Evolutionary conservation across 2,329 filamentous ascomycete genomes (phyloP).

Genomic region (Dendryphion nanum): DNA sequence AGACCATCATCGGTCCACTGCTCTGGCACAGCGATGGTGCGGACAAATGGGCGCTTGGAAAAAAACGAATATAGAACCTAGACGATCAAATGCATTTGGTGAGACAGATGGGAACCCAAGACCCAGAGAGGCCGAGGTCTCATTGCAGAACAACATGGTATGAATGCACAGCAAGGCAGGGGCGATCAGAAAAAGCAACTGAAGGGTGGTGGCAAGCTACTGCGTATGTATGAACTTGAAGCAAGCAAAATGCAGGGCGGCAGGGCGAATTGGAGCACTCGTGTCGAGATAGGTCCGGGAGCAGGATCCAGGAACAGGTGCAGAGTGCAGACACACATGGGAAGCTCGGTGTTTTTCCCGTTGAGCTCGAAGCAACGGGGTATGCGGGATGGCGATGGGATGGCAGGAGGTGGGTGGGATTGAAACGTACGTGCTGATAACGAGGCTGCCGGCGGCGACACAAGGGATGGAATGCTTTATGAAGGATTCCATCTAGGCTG

Average conservation of each 20-base stretch:
- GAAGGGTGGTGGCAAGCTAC: background rate
- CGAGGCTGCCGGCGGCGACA: slow-evolving; percentile 1
- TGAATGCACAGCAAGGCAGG: no score
- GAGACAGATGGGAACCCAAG: no score
- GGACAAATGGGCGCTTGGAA: no score
- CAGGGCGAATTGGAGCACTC: background rate
- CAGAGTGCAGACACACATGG: background rate
- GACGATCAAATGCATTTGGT: no score
- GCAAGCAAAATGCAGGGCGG: background rate
- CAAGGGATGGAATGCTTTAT: background rate
- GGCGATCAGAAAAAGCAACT: background rate
- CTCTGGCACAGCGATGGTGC: no score
- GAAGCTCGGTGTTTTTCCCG: background rate
- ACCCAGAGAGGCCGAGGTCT: no score
- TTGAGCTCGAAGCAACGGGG: background rate
- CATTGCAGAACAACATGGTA: no score
- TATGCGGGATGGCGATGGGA: slow-evolving; percentile 2
- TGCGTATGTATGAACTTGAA: no score
- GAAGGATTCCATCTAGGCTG: background rate
- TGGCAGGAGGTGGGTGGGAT: slow-evolving; percentile 3
- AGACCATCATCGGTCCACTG: no score
- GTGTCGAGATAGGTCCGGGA: background rate
- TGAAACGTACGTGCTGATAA: slow-evolving; percentile 2
- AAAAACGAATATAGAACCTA: no score
- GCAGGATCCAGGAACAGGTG: slow-evolving; percentile 2